Evolutionary conservation across 2,329 filamentous ascomycete genomes (phyloP).

Genomic region (Aspergillus nomiae): DNA sequence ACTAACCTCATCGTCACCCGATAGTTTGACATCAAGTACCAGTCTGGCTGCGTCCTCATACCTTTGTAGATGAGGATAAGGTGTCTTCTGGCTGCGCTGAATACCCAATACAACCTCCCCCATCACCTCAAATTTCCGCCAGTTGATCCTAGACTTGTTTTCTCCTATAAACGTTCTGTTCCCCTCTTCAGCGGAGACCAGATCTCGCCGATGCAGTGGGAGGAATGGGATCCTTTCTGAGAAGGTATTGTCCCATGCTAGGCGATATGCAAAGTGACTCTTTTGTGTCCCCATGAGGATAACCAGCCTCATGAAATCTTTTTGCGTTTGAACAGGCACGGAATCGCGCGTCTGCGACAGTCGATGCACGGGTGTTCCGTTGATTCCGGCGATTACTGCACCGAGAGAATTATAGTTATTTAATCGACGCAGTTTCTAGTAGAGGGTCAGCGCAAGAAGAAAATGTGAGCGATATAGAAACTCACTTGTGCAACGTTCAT

Average conservation of each 20-base stretch:
- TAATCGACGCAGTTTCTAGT: slow-evolving; percentile 74
- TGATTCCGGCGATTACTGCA: slow-evolving; percentile 91
- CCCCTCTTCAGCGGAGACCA: slow-evolving; percentile 89
- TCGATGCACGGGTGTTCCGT: slow-evolving; percentile 81
- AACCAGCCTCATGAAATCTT: slow-evolving; percentile 83
- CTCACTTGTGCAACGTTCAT: slow-evolving; percentile 75
- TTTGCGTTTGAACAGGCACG: slow-evolving; percentile 70
- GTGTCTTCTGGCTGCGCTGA: slow-evolving; percentile 84
- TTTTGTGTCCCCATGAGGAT: slow-evolving; percentile 93
- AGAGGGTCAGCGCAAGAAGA: slow-evolving; percentile 1
- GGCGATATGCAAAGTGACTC: slow-evolving; percentile 90
- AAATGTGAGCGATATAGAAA: not conserved
- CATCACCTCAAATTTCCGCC: slow-evolving; percentile 97
- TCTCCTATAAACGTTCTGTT: slow-evolving; percentile 84
- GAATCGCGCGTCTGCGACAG: slow-evolving; percentile 77
- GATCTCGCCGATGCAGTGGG: slow-evolving; percentile 82
- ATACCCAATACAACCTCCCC: slow-evolving; percentile 88
- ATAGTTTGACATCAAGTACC: slow-evolving; percentile 78
- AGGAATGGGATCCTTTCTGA: slow-evolving; percentile 90
- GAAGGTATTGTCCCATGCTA: slow-evolving; percentile 95
- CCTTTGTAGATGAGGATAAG: slow-evolving; percentile 71
- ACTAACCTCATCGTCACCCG: slow-evolving; percentile 84
- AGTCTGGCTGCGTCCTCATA: slow-evolving; percentile 72
- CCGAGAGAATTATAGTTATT: slow-evolving; percentile 98
- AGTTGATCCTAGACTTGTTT: slow-evolving; percentile 78